Evolutionary conservation across 2,329 filamentous ascomycete genomes (phyloP).

Genomic region (Neonectria hederae): DNA sequence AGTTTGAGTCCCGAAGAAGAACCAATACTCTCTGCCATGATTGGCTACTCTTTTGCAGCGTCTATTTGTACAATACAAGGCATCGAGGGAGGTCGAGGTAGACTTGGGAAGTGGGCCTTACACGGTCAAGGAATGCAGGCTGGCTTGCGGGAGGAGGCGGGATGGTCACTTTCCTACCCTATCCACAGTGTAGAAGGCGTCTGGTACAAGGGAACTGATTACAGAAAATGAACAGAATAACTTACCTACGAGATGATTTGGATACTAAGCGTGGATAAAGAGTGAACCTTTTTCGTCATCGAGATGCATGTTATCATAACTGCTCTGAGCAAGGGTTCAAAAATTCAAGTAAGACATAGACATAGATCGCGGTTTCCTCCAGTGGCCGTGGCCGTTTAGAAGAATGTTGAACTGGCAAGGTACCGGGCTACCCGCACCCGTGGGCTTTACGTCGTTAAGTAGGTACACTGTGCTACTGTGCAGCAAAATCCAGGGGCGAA

Average conservation of each 20-base stretch:
- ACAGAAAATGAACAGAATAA: constrained; percentile 16
- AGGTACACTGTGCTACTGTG: not conserved
- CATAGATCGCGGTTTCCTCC: too few relatives aligned
- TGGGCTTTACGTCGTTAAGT: not conserved
- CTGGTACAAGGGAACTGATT: constrained; percentile 27
- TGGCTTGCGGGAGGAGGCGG: constrained; percentile 14
- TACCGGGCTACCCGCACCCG: constrained; percentile 5
- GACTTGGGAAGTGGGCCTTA: not conserved
- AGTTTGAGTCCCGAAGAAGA: not conserved
- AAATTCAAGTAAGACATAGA: too few relatives aligned
- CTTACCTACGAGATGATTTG: not conserved
- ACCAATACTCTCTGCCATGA: not conserved
- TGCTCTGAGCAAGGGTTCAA: too few relatives aligned
- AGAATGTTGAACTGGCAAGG: too few relatives aligned
- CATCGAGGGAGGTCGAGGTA: constrained; percentile 18
- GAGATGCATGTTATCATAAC: not conserved
- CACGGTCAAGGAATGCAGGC: not conserved
- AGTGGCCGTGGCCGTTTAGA: too few relatives aligned
- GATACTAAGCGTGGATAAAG: not conserved
- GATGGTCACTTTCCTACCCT: constrained; percentile 6
- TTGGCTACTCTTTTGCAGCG: constrained; percentile 12
- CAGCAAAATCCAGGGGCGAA: constrained; percentile 20
- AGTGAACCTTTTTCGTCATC: not conserved
- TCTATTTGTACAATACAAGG: constrained; percentile 35
- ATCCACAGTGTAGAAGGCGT: constrained; percentile 36